A percentile compares a stretch with the other conserved stretches of the same genome.
These are phyloP conservation scores for Orbilia oligospora DNA, from an alignment of 2,329 filamentous ascomycete genomes.

Conservation along the genomic window DNA sequence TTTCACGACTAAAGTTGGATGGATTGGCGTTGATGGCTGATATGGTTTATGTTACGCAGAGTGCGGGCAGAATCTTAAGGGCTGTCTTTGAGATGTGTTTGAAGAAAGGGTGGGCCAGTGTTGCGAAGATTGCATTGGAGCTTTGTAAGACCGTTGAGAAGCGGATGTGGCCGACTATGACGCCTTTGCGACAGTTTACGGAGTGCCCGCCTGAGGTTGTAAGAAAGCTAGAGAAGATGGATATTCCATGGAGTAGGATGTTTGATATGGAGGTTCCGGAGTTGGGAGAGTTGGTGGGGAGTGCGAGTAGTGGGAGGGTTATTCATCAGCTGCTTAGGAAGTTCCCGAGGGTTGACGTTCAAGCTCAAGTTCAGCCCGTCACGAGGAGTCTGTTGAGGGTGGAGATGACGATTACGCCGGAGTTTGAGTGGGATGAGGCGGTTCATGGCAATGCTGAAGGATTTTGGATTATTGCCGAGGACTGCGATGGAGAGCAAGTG, in stretches of 20 bases:
- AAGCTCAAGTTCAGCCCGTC: conserved; percentile 93
- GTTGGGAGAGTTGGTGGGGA: conserved; percentile 63
- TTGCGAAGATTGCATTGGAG: conserved; percentile 91
- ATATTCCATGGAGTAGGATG: conserved; percentile 92
- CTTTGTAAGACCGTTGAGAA: conserved; percentile 99
- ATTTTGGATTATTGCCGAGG: conserved; percentile 98
- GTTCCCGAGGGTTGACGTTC: conserved; percentile 91
- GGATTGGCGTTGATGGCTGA: conserved; percentile 97
- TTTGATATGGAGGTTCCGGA: conserved; percentile 92
- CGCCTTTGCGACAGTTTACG: conserved; percentile 90
- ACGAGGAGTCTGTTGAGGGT: conserved; percentile 93
- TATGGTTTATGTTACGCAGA: conserved; percentile 98
- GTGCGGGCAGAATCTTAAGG: conserved; percentile 92
- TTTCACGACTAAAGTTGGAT: conserved; percentile 92
- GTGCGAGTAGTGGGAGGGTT: conserved; percentile 79
- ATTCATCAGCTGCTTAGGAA: conserved; percentile 91
- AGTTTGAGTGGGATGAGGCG: conserved; percentile 94
- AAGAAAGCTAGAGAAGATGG: conserved; percentile 92
- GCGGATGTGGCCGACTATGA: conserved; percentile 99
- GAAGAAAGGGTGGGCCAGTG: conserved; percentile 94
- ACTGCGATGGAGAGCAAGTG: conserved; percentile 96
- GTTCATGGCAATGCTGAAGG: conserved; percentile 89
- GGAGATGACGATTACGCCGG: conserved; percentile 90
- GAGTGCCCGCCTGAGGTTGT: conserved; percentile 84
- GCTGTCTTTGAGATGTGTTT: conserved; percentile 98